Percentiles rank a stretch among this genome's conserved stretches.
Evolutionary conservation across 2,329 filamentous ascomycete species (phyloP).

Genomic region (Coniochaeta ligniaria): DNA sequence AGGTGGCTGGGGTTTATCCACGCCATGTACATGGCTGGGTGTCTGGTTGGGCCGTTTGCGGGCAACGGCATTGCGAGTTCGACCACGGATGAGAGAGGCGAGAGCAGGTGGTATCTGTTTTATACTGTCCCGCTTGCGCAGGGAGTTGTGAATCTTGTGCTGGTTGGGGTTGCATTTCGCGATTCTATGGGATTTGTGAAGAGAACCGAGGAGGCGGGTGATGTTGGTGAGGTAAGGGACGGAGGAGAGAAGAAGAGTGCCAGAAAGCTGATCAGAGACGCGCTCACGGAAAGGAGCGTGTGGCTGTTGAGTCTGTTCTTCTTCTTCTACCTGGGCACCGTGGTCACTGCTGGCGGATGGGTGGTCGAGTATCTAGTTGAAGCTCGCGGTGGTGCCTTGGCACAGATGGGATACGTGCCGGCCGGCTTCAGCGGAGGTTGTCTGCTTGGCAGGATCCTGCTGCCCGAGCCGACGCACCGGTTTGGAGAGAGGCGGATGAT

Average conservation of each 20-base stretch:
- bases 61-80: slow-evolving; percentile 41
- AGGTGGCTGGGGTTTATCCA: slow-evolving; percentile 58
- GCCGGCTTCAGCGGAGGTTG: slow-evolving; percentile 53
- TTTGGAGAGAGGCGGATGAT: slow-evolving; percentile 53
- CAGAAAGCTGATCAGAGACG: slow-evolving; percentile 32
- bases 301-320: slow-evolving; percentile 57
- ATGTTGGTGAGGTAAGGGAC: neutral
- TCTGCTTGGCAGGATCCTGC: slow-evolving; percentile 46
- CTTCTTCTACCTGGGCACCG: slow-evolving; percentile 54
- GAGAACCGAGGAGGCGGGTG: slow-evolving; percentile 7
- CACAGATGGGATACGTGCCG: slow-evolving; percentile 54
- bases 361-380: slow-evolving; percentile 57
- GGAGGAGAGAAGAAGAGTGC: slow-evolving; percentile 26
- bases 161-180: slow-evolving; percentile 41
- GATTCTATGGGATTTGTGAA: slow-evolving; percentile 31
- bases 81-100: slow-evolving; percentile 7
- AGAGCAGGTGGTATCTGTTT: slow-evolving; percentile 44
- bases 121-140: slow-evolving; percentile 48
- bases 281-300: slow-evolving; percentile 36
- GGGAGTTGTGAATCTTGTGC: slow-evolving; percentile 39
- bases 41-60: slow-evolving; percentile 48
- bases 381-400: slow-evolving; percentile 48
- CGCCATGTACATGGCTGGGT: slow-evolving; percentile 52
- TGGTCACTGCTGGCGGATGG: slow-evolving; percentile 52
- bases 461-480: slow-evolving; percentile 52